A percentile compares a stretch with the other conserved stretches of the same genome.
phyloP scores from a whole-genome alignment of 1,139 yeast species.

The Insectozyma bohioensis region DNA sequence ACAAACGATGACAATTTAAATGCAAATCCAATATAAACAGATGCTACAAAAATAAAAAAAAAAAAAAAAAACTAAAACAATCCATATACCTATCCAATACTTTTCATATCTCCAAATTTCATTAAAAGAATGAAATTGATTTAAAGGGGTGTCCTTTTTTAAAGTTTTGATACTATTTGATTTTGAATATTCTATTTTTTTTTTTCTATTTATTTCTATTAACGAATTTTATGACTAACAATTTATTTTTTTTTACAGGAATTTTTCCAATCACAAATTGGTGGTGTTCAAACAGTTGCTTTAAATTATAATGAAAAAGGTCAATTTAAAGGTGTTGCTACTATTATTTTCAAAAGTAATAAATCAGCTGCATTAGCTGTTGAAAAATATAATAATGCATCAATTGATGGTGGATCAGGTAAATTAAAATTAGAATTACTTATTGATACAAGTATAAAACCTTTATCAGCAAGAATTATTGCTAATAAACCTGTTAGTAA shows the following conservation, averaged over 20 bases:
- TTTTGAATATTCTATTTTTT: conserved; percentile 3
- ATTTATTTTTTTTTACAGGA: conserved; percentile 54
- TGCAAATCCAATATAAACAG: too few species aligned
- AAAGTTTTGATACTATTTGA: too few species aligned
- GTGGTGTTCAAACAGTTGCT: conserved; percentile 73
- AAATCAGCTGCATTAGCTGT: conserved; percentile 74
- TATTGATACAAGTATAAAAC: conserved; percentile 79
- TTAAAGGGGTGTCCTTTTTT: too few species aligned
- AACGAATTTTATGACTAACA: conserved; percentile 25
- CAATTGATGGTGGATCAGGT: conserved; percentile 84
- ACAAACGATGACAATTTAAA: too few species aligned
- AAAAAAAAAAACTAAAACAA: too few species aligned
- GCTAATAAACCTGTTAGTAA: conserved; percentile 41
- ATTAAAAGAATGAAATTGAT: too few species aligned
- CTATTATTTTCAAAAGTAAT: conserved; percentile 68
- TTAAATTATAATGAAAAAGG: conserved; percentile 87
- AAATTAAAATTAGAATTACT: conserved; percentile 82
- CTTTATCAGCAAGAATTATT: conserved; percentile 69
- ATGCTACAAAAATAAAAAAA: too few species aligned
- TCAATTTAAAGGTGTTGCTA: conserved; percentile 88
- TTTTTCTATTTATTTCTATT: conserved; percentile 2
- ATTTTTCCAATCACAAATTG: conserved; percentile 84
- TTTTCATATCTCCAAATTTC: too few species aligned
- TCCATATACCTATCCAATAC: too few species aligned
- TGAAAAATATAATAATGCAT: conserved; percentile 85